Evolutionary conservation across 495 filamentous ascomycete species (phyloP).

Genomic region (Barbatosphaeria neglecta): DNA sequence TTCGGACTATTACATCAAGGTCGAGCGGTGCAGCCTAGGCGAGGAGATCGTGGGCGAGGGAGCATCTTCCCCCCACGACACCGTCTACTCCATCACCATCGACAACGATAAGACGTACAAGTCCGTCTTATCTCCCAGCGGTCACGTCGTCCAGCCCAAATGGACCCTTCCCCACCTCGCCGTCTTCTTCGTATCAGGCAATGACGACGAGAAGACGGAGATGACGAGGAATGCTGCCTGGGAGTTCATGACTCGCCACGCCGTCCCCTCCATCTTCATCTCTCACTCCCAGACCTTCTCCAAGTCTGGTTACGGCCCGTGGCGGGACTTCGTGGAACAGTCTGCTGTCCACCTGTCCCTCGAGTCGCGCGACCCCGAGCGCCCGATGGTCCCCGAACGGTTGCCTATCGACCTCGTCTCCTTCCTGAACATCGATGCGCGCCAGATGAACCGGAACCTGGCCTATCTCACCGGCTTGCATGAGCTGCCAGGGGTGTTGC

Average conservation of each 20-base stretch:
- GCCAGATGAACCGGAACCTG: conserved; percentile 65
- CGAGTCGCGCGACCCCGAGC: conserved; percentile 45
- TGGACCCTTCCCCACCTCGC: conserved; percentile 65
- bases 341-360: conserved; percentile 53
- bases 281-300: conserved; percentile 47
- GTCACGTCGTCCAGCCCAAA: conserved; percentile 26
- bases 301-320: conserved; percentile 12
- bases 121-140: conserved; percentile 11
- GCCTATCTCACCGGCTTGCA: conserved; percentile 49
- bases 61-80: background rate
- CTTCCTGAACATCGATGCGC: conserved; percentile 58
- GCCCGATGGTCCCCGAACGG: conserved; percentile 41
- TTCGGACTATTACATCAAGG: conserved; percentile 54
- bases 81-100: conserved; percentile 37
- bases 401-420: conserved; percentile 63
- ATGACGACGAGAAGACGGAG: conserved; percentile 34
- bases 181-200: conserved; percentile 51
- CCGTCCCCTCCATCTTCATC: conserved; percentile 55
- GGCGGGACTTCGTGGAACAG: conserved; percentile 15
- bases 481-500: conserved; percentile 9
- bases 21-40: conserved; percentile 58
- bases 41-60: conserved; percentile 27
- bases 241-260: conserved; percentile 53
- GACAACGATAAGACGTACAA: conserved; percentile 41
- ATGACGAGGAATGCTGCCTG: conserved; percentile 44